Evolutionary conservation across 2,329 filamentous ascomycete species (phyloP), one percentile per base, ranked within the genome.

Genomic region (Teratosphaeria pseudoeucalypti): DNA sequence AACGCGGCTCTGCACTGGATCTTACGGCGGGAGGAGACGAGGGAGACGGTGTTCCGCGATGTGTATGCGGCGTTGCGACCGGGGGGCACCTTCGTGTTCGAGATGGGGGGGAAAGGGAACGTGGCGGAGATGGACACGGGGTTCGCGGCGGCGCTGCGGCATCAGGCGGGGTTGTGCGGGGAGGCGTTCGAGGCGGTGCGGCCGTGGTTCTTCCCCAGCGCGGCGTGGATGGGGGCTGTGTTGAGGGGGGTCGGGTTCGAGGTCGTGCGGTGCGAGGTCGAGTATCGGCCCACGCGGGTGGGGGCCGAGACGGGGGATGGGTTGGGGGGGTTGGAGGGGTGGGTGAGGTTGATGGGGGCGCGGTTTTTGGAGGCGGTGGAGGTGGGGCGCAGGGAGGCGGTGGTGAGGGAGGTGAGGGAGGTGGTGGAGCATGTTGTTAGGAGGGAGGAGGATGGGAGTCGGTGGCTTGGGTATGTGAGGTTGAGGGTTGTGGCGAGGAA

Each of bases 141-240:
- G 1, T 73, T 88, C 7, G 72, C 85, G 3, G 75, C 77, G 16
- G 80, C 80, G 1, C 74, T 87, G 1, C 71, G 74, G 1, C 69
- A 77, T 16, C 23, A 23, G 23, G 76, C 79, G 1, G 79, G 82
- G 0, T 69, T 84, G 0, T 75, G 81, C 0, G 64, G 85, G 1
- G 66, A 74, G n/a, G 72, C 74, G 10, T 81, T 82, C 0, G 62
- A 75, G 23, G 78, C 76, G 14, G 77, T 75, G 0, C 80, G 81
- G 62, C 86, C 87, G 4, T 90, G 87, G 87, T 89, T 87, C 72
- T 90, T 89, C 70, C 85, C 86, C 0, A 84, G 85, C 63, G 83
- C 85, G 66, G 70, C 64, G 0, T 87, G 84, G 84, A 79, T 83
- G 70, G 65, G 65, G 49, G 58, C 62, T 16, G 67, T 70, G 3